phyloP scores from a whole-genome alignment of 2,329 filamentous ascomycete genomes.

The Aspergillus unguis region DNA sequence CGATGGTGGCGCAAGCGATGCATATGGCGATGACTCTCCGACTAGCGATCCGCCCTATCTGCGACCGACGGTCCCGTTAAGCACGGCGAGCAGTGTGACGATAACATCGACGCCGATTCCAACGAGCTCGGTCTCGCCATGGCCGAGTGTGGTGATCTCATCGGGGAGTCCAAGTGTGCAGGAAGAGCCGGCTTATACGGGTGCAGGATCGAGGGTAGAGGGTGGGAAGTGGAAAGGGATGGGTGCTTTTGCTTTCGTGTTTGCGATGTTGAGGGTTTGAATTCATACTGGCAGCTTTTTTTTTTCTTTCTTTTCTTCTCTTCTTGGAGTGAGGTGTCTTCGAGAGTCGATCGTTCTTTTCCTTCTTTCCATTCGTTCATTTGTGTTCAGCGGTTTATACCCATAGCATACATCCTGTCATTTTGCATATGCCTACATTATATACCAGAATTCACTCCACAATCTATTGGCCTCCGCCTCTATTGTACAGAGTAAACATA shows the following conservation, averaged over 20 bases:
- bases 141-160: background rate
- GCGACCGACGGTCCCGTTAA: background rate
- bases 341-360: too few species aligned
- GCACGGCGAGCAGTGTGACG: slow-evolving; percentile 9
- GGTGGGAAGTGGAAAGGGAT: background rate
- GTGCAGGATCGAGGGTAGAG: background rate
- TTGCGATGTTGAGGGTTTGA: background rate
- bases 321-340: background rate
- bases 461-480: too few species aligned
- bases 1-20: background rate
- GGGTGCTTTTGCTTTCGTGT: background rate
- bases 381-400: slow-evolving; percentile 9
- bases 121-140: slow-evolving; percentile 1
- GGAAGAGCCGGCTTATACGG: background rate
- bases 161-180: background rate
- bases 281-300: background rate
- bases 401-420: background rate
- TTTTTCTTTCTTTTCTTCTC: background rate
- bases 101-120: slow-evolving; percentile 7
- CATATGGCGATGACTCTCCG: background rate
- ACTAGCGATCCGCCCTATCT: background rate
- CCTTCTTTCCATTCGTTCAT: too few species aligned
- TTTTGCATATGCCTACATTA: too few species aligned
- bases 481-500: too few species aligned
- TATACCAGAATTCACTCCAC: too few species aligned